Conservation (phyloP, 1,284 basidiomycete species). For the Hortiboletus rubellus region DNA sequence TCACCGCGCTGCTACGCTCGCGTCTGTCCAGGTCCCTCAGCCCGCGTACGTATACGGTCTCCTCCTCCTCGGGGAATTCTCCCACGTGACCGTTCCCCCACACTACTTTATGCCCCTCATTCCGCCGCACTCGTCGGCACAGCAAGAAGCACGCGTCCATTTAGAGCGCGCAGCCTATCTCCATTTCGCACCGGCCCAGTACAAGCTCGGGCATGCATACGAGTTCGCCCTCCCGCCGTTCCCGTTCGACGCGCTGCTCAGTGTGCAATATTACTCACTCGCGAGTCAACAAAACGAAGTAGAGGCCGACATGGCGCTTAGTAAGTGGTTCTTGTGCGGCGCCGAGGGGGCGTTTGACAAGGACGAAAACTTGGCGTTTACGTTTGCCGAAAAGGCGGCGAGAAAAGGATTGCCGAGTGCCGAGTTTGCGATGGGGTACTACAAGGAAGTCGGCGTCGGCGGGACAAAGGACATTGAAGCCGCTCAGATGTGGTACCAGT, state of each 20-base stretch:
- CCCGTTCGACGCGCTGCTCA: slow-evolving; percentile 86
- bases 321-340: slow-evolving; percentile 95
- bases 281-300: slow-evolving; percentile 85
- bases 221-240: slow-evolving; percentile 89
- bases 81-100: slow-evolving; percentile 55
- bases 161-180: slow-evolving; percentile 86
- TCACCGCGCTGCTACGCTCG: slow-evolving; percentile 72
- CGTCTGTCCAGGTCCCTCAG: slow-evolving; percentile 78
- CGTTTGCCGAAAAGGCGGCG: slow-evolving; percentile 92
- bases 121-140: slow-evolving; percentile 43
- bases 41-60: slow-evolving; percentile 86
- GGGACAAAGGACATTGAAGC: slow-evolving; percentile 62
- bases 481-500: slow-evolving; percentile 71
- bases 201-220: slow-evolving; percentile 90
- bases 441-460: slow-evolving; percentile 79
- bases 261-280: slow-evolving; percentile 89
- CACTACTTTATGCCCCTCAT: slow-evolving; percentile 55
- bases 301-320: slow-evolving; percentile 94
- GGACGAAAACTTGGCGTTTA: slow-evolving; percentile 84
- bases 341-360: slow-evolving; percentile 82
- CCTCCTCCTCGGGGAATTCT: slow-evolving; percentile 79
- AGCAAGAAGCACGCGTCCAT: slow-evolving; percentile 47
- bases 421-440: slow-evolving; percentile 95
- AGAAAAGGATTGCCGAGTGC: slow-evolving; percentile 77
- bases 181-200: slow-evolving; percentile 86